A percentile compares a stretch with the other conserved stretches of the same genome.
Evolutionary conservation across 805 yeast species (phyloP).

Genomic region (Spathaspora sp.): DNA sequence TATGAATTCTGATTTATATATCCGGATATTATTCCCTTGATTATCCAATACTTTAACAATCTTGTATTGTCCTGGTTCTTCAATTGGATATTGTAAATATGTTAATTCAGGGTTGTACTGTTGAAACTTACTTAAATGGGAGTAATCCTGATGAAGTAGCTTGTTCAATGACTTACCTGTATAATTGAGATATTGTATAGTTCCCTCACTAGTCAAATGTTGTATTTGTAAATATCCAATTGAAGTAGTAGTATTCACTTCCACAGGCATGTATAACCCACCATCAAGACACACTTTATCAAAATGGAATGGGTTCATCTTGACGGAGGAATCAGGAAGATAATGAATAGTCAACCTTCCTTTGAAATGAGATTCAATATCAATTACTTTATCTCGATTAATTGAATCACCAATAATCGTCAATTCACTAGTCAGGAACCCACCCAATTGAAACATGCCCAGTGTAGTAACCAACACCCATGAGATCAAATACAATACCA

Average conservation of each 20-base stretch:
- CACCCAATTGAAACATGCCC: slow-evolving; percentile 37
- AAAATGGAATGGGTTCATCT: slow-evolving; percentile 69
- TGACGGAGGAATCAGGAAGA: slow-evolving; percentile 87
- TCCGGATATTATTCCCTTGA: slow-evolving; percentile 57
- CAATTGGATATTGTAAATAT: slow-evolving; percentile 63
- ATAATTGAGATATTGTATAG: slow-evolving; percentile 46
- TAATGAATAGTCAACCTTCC: slow-evolving; percentile 86
- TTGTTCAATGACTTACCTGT: slow-evolving; percentile 54
- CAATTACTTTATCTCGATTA: slow-evolving; percentile 31
- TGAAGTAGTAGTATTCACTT: slow-evolving; percentile 74
- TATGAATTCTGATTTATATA: slow-evolving; percentile 57
- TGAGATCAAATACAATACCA: slow-evolving; percentile 46
- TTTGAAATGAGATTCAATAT: slow-evolving; percentile 63
- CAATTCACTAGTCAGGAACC: slow-evolving; percentile 42
- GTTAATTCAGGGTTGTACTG: slow-evolving; percentile 27
- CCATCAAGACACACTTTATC: slow-evolving; percentile 57
- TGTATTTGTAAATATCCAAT: slow-evolving; percentile 66
- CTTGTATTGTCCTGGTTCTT: slow-evolving; percentile 73
- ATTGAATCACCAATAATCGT: slow-evolving; percentile 51
- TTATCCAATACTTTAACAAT: slow-evolving; percentile 64
- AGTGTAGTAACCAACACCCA: slow-evolving; percentile 51
- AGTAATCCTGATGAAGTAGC: slow-evolving; percentile 24
- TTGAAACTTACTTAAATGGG: slow-evolving; percentile 24
- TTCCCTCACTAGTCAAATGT: slow-evolving; percentile 53
- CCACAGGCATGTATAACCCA: slow-evolving; percentile 55